phyloP scores from a whole-genome alignment of 805 yeast species.

The Blastobotrys terrestris region DNA sequence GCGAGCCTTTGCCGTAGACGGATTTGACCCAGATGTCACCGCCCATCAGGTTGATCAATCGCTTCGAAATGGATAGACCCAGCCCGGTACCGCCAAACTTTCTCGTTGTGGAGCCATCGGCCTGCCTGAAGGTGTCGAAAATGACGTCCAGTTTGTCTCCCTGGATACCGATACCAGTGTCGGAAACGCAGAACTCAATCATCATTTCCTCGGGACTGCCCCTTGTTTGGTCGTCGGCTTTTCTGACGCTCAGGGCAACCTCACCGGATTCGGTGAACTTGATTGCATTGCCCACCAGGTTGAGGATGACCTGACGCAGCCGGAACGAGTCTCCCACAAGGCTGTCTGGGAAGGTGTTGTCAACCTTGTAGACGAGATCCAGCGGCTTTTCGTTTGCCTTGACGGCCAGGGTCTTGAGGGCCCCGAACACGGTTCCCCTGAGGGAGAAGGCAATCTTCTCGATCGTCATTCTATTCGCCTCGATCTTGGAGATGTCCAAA shows the following conservation, averaged over 20 bases:
- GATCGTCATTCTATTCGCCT: constrained; percentile 88
- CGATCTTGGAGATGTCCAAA: constrained; percentile 86
- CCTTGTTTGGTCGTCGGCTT: constrained; percentile 37
- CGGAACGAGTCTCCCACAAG: constrained; percentile 86
- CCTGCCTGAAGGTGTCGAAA: constrained; percentile 87
- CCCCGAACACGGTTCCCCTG: constrained; percentile 85
- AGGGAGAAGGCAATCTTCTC: constrained; percentile 83
- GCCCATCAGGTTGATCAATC: constrained; percentile 84
- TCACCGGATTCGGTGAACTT: constrained; percentile 80
- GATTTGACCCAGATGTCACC: constrained; percentile 92
- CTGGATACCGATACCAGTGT: constrained; percentile 87
- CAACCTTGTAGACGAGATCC: constrained; percentile 74
- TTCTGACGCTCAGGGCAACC: constrained; percentile 68
- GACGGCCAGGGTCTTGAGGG: constrained; percentile 81
- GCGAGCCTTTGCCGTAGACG: constrained; percentile 72
- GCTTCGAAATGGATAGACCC: constrained; percentile 82
- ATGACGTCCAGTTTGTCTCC: constrained; percentile 78
- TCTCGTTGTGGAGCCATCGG: constrained; percentile 89
- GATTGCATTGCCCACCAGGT: constrained; percentile 84
- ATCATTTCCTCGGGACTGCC: constrained; percentile 41
- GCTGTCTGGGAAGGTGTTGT: constrained; percentile 80
- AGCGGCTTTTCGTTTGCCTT: constrained; percentile 83
- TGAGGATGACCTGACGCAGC: constrained; percentile 77
- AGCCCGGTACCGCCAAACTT: constrained; percentile 92
- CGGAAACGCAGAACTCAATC: constrained; percentile 80